Conservation (phyloP, 2,329 filamentous ascomycete genomes). For the Xylariaceae sp. region DNA sequence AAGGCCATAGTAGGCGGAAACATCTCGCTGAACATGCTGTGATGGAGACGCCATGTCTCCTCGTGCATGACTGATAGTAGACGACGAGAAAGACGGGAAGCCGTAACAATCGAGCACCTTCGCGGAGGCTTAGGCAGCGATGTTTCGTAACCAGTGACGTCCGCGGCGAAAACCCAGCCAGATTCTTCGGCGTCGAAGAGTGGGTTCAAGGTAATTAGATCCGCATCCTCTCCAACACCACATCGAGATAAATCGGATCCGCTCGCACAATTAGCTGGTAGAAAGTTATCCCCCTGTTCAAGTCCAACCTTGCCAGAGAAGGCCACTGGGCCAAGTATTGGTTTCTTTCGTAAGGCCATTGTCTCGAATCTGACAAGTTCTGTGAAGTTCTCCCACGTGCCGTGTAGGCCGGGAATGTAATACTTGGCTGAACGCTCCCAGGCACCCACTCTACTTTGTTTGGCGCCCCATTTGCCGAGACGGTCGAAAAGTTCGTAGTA, state of each 20-base stretch:
- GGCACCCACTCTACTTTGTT: conserved; percentile 72
- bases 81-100: conserved; percentile 69
- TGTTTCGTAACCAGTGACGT: conserved; percentile 71
- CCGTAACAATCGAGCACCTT: conserved; percentile 74
- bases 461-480: conserved; percentile 67
- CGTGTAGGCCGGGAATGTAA: conserved; percentile 74
- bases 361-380: conserved; percentile 68
- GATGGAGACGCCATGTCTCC: conserved; percentile 69
- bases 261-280: conserved; percentile 61
- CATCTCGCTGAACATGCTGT: conserved; percentile 82
- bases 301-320: conserved; percentile 56
- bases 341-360: conserved; percentile 52
- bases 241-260: conserved; percentile 60
- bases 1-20: conserved; percentile 72
- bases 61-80: conserved; percentile 76
- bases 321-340: conserved; percentile 72
- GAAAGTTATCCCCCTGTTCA: conserved; percentile 58
- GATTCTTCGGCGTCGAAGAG: conserved; percentile 75
- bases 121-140: conserved; percentile 64
- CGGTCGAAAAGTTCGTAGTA: conserved; percentile 77
- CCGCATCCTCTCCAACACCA: conserved; percentile 73
- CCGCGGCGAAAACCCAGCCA: conserved; percentile 74
- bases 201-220: conserved; percentile 79
- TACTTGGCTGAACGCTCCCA: conserved; percentile 82
- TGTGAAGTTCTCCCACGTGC: conserved; percentile 74